These are phyloP conservation scores for Pseudozyma pruni DNA, from an alignment of 1,284 basidiomycete genomes.

Conservation along the genomic window DNA sequence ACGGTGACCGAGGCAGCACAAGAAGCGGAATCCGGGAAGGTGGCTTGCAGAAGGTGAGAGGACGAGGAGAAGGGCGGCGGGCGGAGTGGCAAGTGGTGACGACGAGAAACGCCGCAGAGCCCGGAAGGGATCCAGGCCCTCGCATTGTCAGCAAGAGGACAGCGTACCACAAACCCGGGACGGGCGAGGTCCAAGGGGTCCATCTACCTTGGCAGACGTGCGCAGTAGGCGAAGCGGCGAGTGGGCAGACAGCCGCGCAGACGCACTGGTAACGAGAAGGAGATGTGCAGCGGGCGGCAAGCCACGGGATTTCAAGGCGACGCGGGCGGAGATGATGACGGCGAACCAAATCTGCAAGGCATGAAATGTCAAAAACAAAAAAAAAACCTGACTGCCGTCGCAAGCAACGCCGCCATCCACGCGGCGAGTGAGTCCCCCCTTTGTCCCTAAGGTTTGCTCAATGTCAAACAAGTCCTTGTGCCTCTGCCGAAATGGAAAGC, in stretches of 20 bases:
- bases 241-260: too few species aligned
- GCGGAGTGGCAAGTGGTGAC: slow-evolving; percentile 4
- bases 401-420: too few species aligned
- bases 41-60: not conserved
- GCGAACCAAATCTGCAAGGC: slow-evolving; percentile 11
- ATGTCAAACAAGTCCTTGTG: too few species aligned
- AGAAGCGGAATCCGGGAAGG: too few species aligned
- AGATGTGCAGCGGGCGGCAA: too few species aligned
- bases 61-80: not conserved
- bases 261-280: too few species aligned
- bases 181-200: slow-evolving; percentile 1
- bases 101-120: slow-evolving; percentile 18
- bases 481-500: slow-evolving; percentile 5
- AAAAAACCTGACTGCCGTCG: not conserved
- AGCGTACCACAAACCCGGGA: slow-evolving; percentile 29
- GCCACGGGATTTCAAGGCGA: not conserved
- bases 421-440: too few species aligned
- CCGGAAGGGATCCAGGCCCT: slow-evolving; percentile 35
- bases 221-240: too few species aligned
- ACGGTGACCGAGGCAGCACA: too few species aligned
- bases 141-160: too few species aligned
- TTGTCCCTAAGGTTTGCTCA: too few species aligned
- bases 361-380: not conserved
- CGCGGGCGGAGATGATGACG: slow-evolving; percentile 11
- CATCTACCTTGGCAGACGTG: too few species aligned